Percentiles rank a stretch among this genome's conserved stretches.
phyloP scores from a whole-genome alignment of 108 stramenopile genomes.

The Mediolabrus comicus region DNA sequence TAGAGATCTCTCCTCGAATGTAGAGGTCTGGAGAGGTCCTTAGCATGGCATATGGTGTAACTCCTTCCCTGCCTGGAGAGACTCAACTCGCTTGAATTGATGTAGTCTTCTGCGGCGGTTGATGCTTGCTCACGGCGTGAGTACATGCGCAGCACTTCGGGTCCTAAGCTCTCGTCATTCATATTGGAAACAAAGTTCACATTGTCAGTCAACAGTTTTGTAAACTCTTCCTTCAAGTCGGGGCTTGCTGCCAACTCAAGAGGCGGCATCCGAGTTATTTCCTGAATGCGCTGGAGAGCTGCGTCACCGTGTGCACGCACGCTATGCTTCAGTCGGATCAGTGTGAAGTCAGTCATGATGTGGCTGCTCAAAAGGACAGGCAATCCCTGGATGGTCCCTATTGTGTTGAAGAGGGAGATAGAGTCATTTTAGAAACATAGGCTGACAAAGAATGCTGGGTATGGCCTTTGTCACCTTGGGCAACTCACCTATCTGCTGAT shows the following conservation, averaged over 20 bases:
- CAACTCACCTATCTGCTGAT: conserved; percentile 3
- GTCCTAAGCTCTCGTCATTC: not conserved
- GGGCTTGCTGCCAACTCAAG: not conserved
- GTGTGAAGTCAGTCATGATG: conserved; percentile 12
- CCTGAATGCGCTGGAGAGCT: conserved; percentile 7
- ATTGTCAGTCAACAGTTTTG: not conserved
- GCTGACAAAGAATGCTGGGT: too few species aligned
- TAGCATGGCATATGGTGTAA: not conserved
- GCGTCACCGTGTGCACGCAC: conserved; percentile 14
- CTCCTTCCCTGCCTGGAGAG: too few species aligned
- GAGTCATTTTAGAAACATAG: too few species aligned
- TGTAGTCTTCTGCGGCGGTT: not conserved
- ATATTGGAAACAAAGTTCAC: conserved; percentile 2
- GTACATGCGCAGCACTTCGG: conserved; percentile 10
- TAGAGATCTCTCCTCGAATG: not conserved
- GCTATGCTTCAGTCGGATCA: conserved; percentile 1
- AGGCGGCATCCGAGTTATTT: conserved; percentile 13
- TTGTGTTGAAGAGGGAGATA: too few species aligned
- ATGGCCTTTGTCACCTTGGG: too few species aligned
- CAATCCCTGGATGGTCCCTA: conserved; percentile 5
- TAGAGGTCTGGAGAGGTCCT: not conserved
- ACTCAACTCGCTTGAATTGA: too few species aligned
- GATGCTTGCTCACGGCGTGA: not conserved
- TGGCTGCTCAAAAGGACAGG: conserved; percentile 11
- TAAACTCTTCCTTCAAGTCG: not conserved